Percentiles rank a stretch among this genome's conserved stretches.
Conservation (phyloP, 2,329 filamentous ascomycete genomes). For the Neobulgaria alba region DNA sequence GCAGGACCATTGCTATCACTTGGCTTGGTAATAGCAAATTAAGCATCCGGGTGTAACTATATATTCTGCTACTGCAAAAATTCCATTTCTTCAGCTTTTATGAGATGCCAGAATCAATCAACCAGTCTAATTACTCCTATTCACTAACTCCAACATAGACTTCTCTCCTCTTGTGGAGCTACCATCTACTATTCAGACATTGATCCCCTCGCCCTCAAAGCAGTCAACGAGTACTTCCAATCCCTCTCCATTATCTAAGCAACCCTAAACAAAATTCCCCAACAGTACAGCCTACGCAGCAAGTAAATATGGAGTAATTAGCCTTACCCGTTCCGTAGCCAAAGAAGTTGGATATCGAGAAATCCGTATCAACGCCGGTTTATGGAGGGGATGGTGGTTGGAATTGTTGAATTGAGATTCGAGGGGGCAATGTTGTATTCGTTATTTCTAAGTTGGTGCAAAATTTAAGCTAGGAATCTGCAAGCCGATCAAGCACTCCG, state of each 20-base stretch:
- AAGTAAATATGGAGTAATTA: conserved; percentile 29
- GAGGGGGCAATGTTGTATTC: too few species aligned
- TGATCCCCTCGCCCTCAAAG: neutral
- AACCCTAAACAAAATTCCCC: conserved; percentile 10
- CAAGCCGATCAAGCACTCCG: too few species aligned
- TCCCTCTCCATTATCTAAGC: neutral
- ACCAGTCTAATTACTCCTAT: too few species aligned
- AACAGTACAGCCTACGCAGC: neutral
- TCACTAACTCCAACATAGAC: neutral
- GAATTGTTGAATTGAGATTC: conserved; percentile 14
- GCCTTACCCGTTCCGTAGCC: conserved; percentile 27
- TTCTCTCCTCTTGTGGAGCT: neutral
- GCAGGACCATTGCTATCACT: conserved; percentile 37
- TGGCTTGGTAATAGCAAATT: neutral
- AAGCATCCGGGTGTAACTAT: too few species aligned
- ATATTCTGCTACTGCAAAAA: too few species aligned
- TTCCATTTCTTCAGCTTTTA: too few species aligned
- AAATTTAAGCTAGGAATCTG: too few species aligned
- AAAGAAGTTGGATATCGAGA: conserved; percentile 21
- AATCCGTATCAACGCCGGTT: conserved; percentile 21
- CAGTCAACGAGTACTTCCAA: neutral
- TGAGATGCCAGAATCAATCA: too few species aligned
- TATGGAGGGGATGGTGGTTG: conserved; percentile 25
- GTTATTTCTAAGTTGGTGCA: too few species aligned
- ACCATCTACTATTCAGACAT: neutral